phyloP scores from a whole-genome alignment of 2,329 filamentous ascomycete species.

The Stachybotrys chlorohalonatus region DNA sequence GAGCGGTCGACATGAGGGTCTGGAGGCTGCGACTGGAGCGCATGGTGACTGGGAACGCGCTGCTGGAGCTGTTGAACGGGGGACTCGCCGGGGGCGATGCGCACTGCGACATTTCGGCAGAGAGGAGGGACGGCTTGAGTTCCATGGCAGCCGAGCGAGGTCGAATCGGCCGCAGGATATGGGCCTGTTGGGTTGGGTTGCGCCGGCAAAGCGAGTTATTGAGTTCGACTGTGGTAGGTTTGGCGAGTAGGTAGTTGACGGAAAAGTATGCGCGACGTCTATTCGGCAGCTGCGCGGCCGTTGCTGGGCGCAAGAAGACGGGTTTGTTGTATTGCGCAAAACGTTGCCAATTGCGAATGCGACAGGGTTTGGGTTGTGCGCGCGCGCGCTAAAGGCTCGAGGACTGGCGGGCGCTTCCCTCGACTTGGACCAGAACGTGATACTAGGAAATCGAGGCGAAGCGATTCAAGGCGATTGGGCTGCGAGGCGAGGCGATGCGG shows the following conservation, averaged over 20 bases:
- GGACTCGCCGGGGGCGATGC: constrained; percentile 44
- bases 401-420: no score
- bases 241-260: no score
- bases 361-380: not conserved
- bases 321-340: not conserved
- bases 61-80: constrained; percentile 34
- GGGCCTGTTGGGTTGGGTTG: no score
- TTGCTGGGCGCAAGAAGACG: no score
- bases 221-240: no score
- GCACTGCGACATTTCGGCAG: constrained; percentile 46
- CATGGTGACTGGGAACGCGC: constrained; percentile 45
- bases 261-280: no score
- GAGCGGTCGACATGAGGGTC: constrained; percentile 40
- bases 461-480: not conserved
- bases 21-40: constrained; percentile 53
- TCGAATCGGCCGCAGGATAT: not conserved
- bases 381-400: not conserved
- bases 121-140: constrained; percentile 44
- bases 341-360: not conserved
- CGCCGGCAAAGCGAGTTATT: no score
- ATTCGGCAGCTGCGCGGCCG: no score
- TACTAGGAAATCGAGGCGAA: not conserved
- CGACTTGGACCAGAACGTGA: no score
- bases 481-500: not conserved
- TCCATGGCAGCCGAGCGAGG: constrained; percentile 35